Base-by-base conservation (phyloP, 129 eudicot species). In the Silybum marianum region DNA sequence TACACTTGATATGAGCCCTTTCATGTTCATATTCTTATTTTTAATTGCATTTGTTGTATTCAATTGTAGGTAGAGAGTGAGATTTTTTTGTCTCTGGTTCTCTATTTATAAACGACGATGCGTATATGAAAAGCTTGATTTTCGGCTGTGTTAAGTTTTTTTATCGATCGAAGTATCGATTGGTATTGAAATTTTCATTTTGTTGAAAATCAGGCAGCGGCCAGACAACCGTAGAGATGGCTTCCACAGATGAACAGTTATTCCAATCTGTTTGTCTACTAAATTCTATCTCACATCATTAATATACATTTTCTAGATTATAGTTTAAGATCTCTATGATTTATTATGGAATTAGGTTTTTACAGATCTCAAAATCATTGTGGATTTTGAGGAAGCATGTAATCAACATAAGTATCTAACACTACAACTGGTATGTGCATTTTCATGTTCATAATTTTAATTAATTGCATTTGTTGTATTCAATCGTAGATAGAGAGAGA, bases 201-300 rank as follows among this genome's bases (percentile, higher is more conserved):
- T 46, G 71, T 16, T 18, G 44, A 10, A 51, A 6, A 51, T 69
- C 16, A 51, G 77, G 85, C 77, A 82, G 72, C 85, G 78, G 78
- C 85, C 85, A 82, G 85, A 82, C 81, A 82, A 82, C 85, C 81
- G 85, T 82, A 82, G 85, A 8, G 85, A 82, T 82, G 71, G 85
- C 3, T 48, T 48, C 60, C 60, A 48, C 60, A 48, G 60, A 13
- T 48, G 60, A 51, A 51, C 63, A 51, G 63, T 51, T 51, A 16
- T 51, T 4, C 4, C 2, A 2, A 51, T 51, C 63, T 51, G 63
- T 51, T 51, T 51, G 63, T 51, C 63, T 51, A 51, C 63, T 51
- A 51, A 51, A 16, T 51, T 51, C 63, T 51, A 51, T 48, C 62
- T 48, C 62, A 48, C n/a, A 48, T 48, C 19, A 16, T 48, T 0